These are phyloP conservation scores for Tricladium varicosporioides DNA, from an alignment of 2,329 filamentous ascomycete genomes.

Conservation along the genomic window DNA sequence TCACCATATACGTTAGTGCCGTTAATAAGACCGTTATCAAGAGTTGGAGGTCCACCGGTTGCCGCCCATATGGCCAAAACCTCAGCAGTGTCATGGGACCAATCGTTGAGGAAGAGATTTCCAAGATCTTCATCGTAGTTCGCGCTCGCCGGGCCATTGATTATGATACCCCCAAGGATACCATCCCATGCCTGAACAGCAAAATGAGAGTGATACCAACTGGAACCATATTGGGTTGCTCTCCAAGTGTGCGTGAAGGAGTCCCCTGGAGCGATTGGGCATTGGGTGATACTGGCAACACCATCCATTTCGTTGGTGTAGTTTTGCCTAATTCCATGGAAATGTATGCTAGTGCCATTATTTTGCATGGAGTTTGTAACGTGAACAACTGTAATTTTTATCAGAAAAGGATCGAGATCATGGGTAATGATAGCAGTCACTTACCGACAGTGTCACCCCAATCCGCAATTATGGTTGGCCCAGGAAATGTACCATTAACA, in stretches of 20 bases:
- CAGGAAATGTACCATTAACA: conserved; percentile 33
- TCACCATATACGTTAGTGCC: conserved; percentile 21
- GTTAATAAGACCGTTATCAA: conserved; percentile 35
- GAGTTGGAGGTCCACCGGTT: conserved; percentile 21
- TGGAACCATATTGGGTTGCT: conserved; percentile 41
- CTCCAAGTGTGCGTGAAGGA: conserved; percentile 26
- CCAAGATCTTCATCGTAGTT: conserved; percentile 63
- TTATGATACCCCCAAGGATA: conserved; percentile 56
- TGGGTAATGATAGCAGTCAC: neutral
- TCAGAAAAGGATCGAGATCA: neutral
- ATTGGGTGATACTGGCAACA: conserved; percentile 38
- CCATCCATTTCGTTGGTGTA: conserved; percentile 40
- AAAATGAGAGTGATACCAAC: conserved; percentile 60
- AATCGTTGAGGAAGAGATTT: conserved; percentile 38
- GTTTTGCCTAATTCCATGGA: conserved; percentile 45
- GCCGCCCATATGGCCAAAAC: conserved; percentile 19
- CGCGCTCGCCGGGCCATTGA: conserved; percentile 55
- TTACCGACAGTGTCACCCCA: conserved; percentile 32
- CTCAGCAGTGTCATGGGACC: conserved; percentile 30
- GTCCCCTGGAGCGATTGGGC: conserved; percentile 46
- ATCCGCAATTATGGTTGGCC: conserved; percentile 31
- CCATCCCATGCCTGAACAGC: conserved; percentile 49
- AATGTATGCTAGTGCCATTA: conserved; percentile 48
- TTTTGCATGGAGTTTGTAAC: conserved; percentile 29
- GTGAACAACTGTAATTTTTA: conserved; percentile 18